phyloP scores from a whole-genome alignment of 179 eudicot species.

The Pouteria campechiana region DNA sequence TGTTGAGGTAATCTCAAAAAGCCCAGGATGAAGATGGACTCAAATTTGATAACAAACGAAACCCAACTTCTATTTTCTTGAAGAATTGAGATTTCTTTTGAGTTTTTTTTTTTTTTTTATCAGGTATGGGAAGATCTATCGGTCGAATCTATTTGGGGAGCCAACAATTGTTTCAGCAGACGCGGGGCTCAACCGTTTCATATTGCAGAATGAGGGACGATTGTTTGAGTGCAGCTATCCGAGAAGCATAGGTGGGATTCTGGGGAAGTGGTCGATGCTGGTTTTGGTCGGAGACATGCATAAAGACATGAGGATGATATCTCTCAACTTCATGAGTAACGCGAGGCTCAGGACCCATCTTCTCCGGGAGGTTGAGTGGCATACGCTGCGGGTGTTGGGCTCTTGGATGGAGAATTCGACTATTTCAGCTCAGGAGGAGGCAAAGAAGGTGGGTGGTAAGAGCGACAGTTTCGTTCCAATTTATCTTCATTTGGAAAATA shows the following conservation, averaged over 20 bases:
- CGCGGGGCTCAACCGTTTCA: conserved; percentile 66
- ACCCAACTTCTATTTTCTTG: neutral
- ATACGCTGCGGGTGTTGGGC: conserved; percentile 53
- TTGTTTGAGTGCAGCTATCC: conserved; percentile 94
- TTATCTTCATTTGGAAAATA: too few relatives aligned
- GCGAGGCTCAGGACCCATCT: conserved; percentile 67
- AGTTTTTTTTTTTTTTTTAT: too few relatives aligned
- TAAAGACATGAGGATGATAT: conserved; percentile 63
- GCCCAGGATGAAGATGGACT: neutral
- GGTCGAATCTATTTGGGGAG: conserved; percentile 88
- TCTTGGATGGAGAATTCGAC: conserved; percentile 64
- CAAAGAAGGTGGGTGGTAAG: conserved; percentile 86
- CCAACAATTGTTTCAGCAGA: conserved; percentile 95
- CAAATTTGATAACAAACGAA: neutral
- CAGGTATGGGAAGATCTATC: conserved; percentile 92
- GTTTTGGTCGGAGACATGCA: conserved; percentile 96
- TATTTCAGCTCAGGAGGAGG: conserved; percentile 89
- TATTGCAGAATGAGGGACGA: conserved; percentile 85
- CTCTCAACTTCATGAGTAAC: conserved; percentile 43
- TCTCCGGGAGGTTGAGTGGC: conserved; percentile 62
- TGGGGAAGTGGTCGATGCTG: conserved; percentile 98
- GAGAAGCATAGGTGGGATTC: conserved; percentile 92
- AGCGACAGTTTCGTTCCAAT: too few relatives aligned
- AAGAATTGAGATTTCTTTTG: too few relatives aligned
- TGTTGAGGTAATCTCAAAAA: conserved; percentile 44